Evolutionary conservation across 257 asterid species (phyloP).

Genomic region (Coffea canephora): DNA sequence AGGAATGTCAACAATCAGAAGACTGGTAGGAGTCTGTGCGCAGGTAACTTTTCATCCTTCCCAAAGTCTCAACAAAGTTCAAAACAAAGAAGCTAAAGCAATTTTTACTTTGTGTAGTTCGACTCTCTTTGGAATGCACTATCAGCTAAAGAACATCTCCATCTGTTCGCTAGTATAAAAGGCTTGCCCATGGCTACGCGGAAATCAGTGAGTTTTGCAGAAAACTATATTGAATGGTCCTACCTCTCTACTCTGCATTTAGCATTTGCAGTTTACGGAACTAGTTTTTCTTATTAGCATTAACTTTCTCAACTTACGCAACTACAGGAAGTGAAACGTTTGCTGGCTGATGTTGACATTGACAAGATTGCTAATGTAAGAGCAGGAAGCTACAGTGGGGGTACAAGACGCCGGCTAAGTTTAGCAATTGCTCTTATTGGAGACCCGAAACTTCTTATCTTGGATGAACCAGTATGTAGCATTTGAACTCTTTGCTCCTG

Average conservation of each 20-base stretch:
- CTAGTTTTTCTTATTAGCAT: neutral
- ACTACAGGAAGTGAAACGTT: conserved; percentile 24
- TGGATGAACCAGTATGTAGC: conserved; percentile 36
- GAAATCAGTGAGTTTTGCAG: conserved; percentile 22
- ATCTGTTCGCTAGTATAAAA: conserved; percentile 40
- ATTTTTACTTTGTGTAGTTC: conserved; percentile 20
- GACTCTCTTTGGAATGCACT: conserved; percentile 38
- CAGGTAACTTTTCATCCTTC: conserved; percentile 23
- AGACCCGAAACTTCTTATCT: conserved; percentile 31
- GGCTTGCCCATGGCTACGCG: conserved; percentile 25
- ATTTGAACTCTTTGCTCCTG: neutral
- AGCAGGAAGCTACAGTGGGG: conserved; percentile 37
- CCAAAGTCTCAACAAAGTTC: neutral
- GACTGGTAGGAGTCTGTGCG: conserved; percentile 38
- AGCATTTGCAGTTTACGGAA: neutral
- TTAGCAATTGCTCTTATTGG: conserved; percentile 40
- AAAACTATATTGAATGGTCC: too few species aligned
- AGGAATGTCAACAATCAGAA: conserved; percentile 33
- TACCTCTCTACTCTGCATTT: neutral
- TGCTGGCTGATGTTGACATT: conserved; percentile 30
- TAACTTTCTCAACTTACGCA: neutral
- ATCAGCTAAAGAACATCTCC: conserved; percentile 37
- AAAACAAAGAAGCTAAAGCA: conserved; percentile 3
- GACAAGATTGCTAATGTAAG: conserved; percentile 25
- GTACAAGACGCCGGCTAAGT: conserved; percentile 39